Base-by-base conservation (phyloP, 345 rosid genomes). In the Aquilaria sinensis region DNA sequence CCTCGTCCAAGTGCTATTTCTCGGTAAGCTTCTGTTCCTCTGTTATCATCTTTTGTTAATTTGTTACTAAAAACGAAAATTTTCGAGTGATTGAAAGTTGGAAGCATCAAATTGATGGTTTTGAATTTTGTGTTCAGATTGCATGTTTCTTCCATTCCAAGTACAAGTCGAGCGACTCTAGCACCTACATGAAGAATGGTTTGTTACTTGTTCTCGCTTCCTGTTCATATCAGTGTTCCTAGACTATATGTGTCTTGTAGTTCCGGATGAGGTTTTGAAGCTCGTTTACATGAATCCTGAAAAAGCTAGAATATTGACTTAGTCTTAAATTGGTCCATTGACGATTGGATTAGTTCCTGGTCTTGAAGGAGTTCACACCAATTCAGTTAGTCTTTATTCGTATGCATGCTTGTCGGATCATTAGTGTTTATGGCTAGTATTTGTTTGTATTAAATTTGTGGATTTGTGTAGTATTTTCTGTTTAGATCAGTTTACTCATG, bases 1-100 rank as follows among this genome's bases (percentile, higher is more conserved):
- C 99, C 46, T 94, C 99, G 41, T 60, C 96, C n/a, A 81, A 85
- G 69, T 94, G 99, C 77, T 74, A 79, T 66, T 83, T 88, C 68
- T 90, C 95, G 58, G 97, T 94, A 63, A 86, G 90, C 56, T 69
- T 67, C 56, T 47, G 33, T 13, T 31, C 47, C 51, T 49, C 53
- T 15, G 54, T 8, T 33, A 37, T 37, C 7, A 37, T 37, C 5
- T 51, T 29, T n/a, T 57, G 47, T 66, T 52, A 53, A 33, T 15
- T 32, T 59, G 43, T 37, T 37, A 9, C 37, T 62, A 15, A 30
- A 16, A 23, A 56, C 23, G 31, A 56, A 16, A 12, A n/a, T 10
- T 14, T 63, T 47, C 43, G 55, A n/a, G 60, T 33, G 15, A 12
- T 10, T 9, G 9, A 31, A 12, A 53, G 9, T 16, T 43, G 11